Evolutionary conservation across 2,329 filamentous ascomycete species (phyloP), one percentile per base, ranked within the genome.

Genomic region (Diplocarpon mali): DNA sequence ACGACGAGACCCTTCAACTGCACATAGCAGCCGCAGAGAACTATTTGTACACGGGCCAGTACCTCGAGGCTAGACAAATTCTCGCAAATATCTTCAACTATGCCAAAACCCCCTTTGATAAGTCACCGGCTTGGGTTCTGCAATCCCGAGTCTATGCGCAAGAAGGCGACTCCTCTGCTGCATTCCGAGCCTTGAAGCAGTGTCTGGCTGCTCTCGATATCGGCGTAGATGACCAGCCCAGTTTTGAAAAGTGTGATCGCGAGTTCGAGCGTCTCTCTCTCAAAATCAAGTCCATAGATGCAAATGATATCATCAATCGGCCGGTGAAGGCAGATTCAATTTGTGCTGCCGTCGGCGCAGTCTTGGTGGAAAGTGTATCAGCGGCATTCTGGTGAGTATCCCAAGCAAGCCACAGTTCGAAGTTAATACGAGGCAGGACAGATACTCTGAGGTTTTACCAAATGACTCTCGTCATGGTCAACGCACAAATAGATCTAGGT

Each of bases 1-100:
- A 95, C 56, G 80, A 87, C 10, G 90, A 96, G 65, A 94, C 88
- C 0, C 70, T 93, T 50, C 79, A 82, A 50, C 69, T 94, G 2
- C 80, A 86, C 60, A 78, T 88, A 4, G 78, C 84, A 42, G 78
- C 85, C 4, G 85, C 88, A 3, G 88, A 95, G 61, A 87, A 85
- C 60, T 82, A 85, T 54, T 78, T 88, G 57, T 87, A 85, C 57
- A 82, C 89, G 68, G 79, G 79, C 4, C 76, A 87, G 52, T 76
- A 81, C 47, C 67, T 73, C 1, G 73, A 81, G 42, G 84, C 86
- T 16, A 73, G 80, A 35, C 68, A 71, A 24, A 66, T 90, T n/a
- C 72, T 95, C 11, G 65, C 76, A 16, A 76, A 74, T 2, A 76
- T 93, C 5, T 85, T 92, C 54, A 62, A 67, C 28, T 75, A 84